Percentiles rank a stretch among this genome's conserved stretches.
phyloP scores from a whole-genome alignment of 331 rosid genomes.

The Acacia concinna region DNA sequence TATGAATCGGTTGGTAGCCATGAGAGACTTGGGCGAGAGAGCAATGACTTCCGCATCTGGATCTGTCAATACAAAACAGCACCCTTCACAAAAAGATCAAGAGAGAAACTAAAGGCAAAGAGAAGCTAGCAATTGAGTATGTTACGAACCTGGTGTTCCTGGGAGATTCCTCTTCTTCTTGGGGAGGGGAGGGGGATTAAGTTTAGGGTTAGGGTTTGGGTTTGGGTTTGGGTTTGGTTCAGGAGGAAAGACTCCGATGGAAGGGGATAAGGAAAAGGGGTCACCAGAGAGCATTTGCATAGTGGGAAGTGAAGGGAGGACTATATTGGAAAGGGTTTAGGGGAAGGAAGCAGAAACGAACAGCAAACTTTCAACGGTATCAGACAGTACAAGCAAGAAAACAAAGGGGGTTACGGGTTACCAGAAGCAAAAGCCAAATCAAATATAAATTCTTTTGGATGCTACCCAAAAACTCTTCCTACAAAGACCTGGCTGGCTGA shows the following conservation, averaged over 20 bases:
- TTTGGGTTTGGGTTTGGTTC: conserved; percentile 39
- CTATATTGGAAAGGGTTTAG: conserved; percentile 33
- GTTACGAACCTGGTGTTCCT: conserved; percentile 74
- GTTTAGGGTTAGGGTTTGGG: conserved; percentile 52
- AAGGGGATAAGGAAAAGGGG: conserved; percentile 61
- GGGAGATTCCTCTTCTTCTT: conserved; percentile 91
- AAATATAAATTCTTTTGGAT: conserved; percentile 54
- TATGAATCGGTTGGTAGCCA: conserved; percentile 87
- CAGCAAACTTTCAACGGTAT: conserved; percentile 41
- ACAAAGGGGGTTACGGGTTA: conserved; percentile 42
- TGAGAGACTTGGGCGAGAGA: conserved; percentile 79
- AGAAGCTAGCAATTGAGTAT: too few relatives aligned
- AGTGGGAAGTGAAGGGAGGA: background rate
- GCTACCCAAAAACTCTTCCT: conserved; percentile 43
- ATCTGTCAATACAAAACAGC: conserved; percentile 50
- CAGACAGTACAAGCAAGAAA: conserved; percentile 53
- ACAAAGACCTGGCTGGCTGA: conserved; percentile 15
- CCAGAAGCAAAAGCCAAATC: conserved; percentile 43
- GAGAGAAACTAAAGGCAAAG: background rate
- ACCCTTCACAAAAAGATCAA: too few relatives aligned
- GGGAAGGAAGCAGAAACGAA: conserved; percentile 43
- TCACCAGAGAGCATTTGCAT: conserved; percentile 67
- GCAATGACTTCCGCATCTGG: conserved; percentile 95
- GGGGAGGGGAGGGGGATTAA: conserved; percentile 37
- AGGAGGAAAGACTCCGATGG: conserved; percentile 48